These are phyloP conservation scores for Trypanosoma mega DNA, from an alignment of 208 protist genomes.

Conservation along the genomic window DNA sequence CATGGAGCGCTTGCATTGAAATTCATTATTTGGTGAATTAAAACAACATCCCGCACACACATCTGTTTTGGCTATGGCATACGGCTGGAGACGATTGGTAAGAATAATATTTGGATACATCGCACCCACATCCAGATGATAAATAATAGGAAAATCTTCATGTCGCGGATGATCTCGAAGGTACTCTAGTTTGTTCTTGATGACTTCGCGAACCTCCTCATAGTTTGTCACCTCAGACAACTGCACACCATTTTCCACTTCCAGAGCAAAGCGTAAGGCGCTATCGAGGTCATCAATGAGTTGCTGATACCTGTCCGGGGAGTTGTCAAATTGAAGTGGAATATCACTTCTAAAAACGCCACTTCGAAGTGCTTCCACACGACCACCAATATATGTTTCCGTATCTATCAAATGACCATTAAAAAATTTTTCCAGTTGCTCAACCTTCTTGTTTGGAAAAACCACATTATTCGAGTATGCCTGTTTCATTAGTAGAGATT, in stretches of 20 bases:
- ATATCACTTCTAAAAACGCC: constrained; percentile 98
- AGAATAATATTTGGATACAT: constrained; percentile 99
- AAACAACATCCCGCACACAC: constrained; percentile 97
- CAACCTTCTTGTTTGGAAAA: constrained; percentile 98
- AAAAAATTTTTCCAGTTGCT: constrained; percentile 89
- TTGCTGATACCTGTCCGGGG: constrained; percentile 89
- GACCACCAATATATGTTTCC: constrained; percentile 99
- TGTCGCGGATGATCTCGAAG: constrained; percentile 90
- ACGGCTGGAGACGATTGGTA: constrained; percentile 99
- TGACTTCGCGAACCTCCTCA: constrained; percentile 75
- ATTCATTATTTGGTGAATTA: constrained; percentile 95
- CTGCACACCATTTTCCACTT: constrained; percentile 84
- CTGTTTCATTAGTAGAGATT: constrained; percentile 98
- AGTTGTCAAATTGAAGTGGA: constrained; percentile 92
- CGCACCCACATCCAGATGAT: constrained; percentile 99
- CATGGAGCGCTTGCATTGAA: constrained; percentile 96
- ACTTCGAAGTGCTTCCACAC: constrained; percentile 94
- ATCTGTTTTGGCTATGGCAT: constrained; percentile 94
- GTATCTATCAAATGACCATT: constrained; percentile 98
- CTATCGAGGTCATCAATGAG: constrained; percentile 95
- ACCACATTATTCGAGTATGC: constrained; percentile 98
- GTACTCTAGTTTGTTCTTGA: constrained; percentile 72
- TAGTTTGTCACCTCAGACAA: constrained; percentile 95
- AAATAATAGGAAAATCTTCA: constrained; percentile 95
- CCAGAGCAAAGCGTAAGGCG: constrained; percentile 90